Evolutionary conservation across 352 stramenopile genomes (phyloP).

Genomic region (Pythium sp.): DNA sequence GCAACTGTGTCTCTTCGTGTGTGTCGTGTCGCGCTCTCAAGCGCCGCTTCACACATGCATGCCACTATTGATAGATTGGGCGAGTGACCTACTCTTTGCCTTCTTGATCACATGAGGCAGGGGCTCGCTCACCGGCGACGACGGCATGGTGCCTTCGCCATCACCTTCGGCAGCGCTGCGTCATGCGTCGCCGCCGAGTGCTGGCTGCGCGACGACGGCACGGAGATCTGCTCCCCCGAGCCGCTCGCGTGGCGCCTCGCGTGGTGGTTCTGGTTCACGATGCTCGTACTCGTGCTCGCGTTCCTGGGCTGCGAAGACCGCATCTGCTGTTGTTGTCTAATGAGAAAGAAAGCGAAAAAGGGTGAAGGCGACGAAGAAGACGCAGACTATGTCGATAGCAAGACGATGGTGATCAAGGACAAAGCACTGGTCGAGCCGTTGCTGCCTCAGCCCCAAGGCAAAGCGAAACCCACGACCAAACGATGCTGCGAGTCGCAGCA

Average conservation of each 20-base stretch:
- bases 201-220: conserved; percentile 52
- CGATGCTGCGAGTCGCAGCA: conserved; percentile 13
- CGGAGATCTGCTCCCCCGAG: conserved; percentile 55
- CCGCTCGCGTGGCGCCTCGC: conserved; percentile 38
- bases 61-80: no score
- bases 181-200: conserved; percentile 38
- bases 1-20: no score
- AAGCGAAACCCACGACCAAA: conserved; percentile 6
- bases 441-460: conserved; percentile 7
- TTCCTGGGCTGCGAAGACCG: conserved; percentile 35
- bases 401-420: not conserved
- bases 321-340: conserved; percentile 22
- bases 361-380: conserved; percentile 9
- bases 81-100: no score
- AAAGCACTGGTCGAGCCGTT: conserved; percentile 13
- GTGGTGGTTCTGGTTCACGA: conserved; percentile 72
- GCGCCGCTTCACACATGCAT: no score
- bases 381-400: not conserved
- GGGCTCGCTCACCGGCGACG: not conserved
- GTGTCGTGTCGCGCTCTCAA: no score
- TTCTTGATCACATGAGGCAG: not conserved
- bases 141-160: not conserved
- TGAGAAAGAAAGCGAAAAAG: not conserved
- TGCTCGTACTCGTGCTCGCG: conserved; percentile 39
- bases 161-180: not conserved